A percentile compares a stretch with the other conserved stretches of the same genome.
Evolutionary conservation across 257 asterid species (phyloP).

Genomic region (Solanum tarijense): DNA sequence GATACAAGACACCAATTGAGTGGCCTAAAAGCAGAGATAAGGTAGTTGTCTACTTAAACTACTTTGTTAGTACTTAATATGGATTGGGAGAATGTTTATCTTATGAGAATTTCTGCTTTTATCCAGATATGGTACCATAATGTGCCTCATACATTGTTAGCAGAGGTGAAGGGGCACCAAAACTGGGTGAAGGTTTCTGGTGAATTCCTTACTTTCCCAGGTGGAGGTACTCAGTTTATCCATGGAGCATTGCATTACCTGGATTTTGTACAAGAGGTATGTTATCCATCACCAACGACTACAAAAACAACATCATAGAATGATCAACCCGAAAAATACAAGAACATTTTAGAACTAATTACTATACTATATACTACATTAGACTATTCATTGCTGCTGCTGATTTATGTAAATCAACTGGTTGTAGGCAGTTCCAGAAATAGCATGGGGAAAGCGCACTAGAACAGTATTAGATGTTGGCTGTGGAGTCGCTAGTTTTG

Average conservation of each 20-base stretch:
- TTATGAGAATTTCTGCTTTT: not conserved
- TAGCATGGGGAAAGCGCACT: conserved; percentile 82
- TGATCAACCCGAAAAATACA: not conserved
- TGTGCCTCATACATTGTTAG: conserved; percentile 66
- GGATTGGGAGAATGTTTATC: not conserved
- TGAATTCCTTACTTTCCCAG: conserved; percentile 84
- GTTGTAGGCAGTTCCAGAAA: conserved; percentile 65
- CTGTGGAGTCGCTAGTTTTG: conserved; percentile 88
- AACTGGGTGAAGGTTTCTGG: conserved; percentile 88
- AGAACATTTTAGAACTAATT: not conserved
- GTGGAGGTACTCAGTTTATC: conserved; percentile 92
- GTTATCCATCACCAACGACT: not conserved
- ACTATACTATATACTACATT: not conserved
- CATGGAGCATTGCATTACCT: conserved; percentile 83
- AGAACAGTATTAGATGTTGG: conserved; percentile 73
- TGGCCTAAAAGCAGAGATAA: conserved; percentile 93
- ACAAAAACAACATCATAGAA: not conserved
- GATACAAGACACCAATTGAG: conserved; percentile 53
- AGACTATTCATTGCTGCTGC: not conserved
- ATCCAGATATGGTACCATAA: conserved; percentile 83
- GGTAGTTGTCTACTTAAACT: conserved; percentile 18
- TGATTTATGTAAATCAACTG: conserved; percentile 4
- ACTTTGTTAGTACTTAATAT: not conserved
- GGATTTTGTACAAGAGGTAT: conserved; percentile 72
- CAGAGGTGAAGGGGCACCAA: conserved; percentile 82